Evolutionary conservation across 2,329 filamentous ascomycete species (phyloP), one percentile per base, ranked within the genome.

Genomic region (Fusarium denticulatum): DNA sequence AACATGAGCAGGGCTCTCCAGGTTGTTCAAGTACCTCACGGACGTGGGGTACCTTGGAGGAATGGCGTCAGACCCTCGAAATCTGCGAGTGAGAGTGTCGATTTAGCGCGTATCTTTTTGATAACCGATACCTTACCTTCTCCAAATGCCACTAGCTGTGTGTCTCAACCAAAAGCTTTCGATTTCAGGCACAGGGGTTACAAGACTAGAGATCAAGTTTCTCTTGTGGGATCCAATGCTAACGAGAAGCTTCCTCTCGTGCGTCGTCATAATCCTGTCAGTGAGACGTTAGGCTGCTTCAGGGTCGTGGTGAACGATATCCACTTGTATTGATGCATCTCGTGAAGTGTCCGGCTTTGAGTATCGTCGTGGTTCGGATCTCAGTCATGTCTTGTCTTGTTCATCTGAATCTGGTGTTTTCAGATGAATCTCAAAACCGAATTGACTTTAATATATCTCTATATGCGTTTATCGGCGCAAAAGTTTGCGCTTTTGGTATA

Each of bases 51-150:
- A 60, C 59, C 30, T 62, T 66, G 36, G 45, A 52, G 47, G 49
- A 67, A 73, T 74, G 71, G 67, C 71, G 67, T 73, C 71, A 73
- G 64, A 56, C 50, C 43, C 60, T 49, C 8, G 22, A 24, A 64
- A 39, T 64, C 40, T 42, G 55, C 49, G 58, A 45, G 67, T 50
- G 58, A 36, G 40, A 52, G 40, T 46, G 28, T 56, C 55, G 24
- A 55, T 68, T 56, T 74, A 69, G 68, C 67, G 67, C 68, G 43
- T 69, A 69, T 71, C 47, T 34, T 60, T 28, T 49, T 60, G 49
- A 59, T 62, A 70, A 13, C 67, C 50, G 46, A 56, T 59, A 64
- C 59, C 61, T 61, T 57, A 56, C 62, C 59, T 62, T 53, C 47
- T 56, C 60, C 57, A 71, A 73, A 46, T 72, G 57, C 57, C 71